phyloP scores from a whole-genome alignment of 2,329 filamentous ascomycete genomes.

The Cladosporium sp. region DNA sequence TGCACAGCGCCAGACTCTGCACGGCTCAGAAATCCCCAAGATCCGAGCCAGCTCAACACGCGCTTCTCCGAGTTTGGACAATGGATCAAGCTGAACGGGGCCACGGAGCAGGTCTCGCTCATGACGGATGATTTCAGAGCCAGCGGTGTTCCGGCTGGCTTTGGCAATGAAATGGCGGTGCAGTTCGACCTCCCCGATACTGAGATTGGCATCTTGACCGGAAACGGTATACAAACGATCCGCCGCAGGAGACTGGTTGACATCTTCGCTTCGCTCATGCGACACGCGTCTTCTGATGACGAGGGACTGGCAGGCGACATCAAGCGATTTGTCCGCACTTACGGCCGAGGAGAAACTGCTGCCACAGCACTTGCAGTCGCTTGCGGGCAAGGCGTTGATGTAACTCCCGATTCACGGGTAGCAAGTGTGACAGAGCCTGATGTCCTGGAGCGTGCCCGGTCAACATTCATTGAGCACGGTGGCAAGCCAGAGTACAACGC shows the following conservation, averaged over 20 bases:
- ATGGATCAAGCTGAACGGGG: constrained; percentile 67
- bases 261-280: constrained; percentile 81
- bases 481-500: constrained; percentile 84
- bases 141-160: constrained; percentile 69
- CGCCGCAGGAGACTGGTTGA: constrained; percentile 84
- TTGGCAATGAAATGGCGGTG: constrained; percentile 94
- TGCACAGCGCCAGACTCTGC: constrained; percentile 86
- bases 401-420: constrained; percentile 68
- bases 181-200: constrained; percentile 83
- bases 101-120: constrained; percentile 48
- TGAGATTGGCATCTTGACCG: constrained; percentile 89
- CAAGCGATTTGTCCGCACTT: constrained; percentile 79
- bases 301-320: constrained; percentile 82
- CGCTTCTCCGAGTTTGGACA: constrained; percentile 78
- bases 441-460: constrained; percentile 80
- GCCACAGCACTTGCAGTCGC: constrained; percentile 91
- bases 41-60: constrained; percentile 54
- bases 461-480: constrained; percentile 88
- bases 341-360: constrained; percentile 85
- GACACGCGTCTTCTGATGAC: constrained; percentile 63
- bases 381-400: constrained; percentile 87
- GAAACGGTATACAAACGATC: constrained; percentile 84
- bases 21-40: constrained; percentile 59
- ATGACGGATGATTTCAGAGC: constrained; percentile 74
- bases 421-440: constrained; percentile 77